phyloP scores from a whole-genome alignment of 139 green algal genomes.

The Ostreobium quekettii region DNA sequence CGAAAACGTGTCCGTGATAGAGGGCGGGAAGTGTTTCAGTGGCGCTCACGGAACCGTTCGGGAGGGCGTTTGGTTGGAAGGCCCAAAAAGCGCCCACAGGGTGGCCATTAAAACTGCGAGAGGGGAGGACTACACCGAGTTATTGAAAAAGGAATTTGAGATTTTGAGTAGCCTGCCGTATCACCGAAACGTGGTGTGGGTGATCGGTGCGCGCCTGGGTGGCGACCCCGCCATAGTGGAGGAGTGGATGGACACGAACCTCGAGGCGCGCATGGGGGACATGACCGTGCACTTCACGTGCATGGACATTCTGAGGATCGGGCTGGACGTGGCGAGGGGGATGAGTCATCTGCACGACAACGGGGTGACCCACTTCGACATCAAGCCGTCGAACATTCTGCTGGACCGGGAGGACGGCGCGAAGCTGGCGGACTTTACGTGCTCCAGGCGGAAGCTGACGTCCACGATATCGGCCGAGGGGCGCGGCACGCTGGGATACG shows the following conservation, averaged over 20 bases:
- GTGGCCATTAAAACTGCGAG: too few relatives aligned
- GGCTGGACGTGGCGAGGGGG: neutral
- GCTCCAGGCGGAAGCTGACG: neutral
- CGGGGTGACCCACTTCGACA: slow-evolving; percentile 10
- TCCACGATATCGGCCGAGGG: slow-evolving; percentile 8
- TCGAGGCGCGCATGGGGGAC: neutral
- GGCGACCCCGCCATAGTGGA: too few relatives aligned
- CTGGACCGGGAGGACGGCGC: neutral
- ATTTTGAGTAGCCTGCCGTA: too few relatives aligned
- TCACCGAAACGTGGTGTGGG: too few relatives aligned
- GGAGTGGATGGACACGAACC: slow-evolving; percentile 12
- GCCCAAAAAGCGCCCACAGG: too few relatives aligned
- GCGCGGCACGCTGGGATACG: slow-evolving; percentile 9
- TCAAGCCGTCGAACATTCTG: slow-evolving; percentile 8
- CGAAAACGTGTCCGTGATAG: too few relatives aligned
- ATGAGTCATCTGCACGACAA: slow-evolving; percentile 8
- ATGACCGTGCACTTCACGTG: neutral
- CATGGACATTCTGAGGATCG: neutral
- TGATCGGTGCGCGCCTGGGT: too few relatives aligned
- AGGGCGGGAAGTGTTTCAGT: too few relatives aligned
- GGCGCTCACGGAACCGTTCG: too few relatives aligned
- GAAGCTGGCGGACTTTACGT: slow-evolving; percentile 11
- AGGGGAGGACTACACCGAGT: too few relatives aligned
- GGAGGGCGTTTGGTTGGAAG: too few relatives aligned
- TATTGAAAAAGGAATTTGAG: too few relatives aligned